Evolutionary conservation across 495 filamentous ascomycete species (phyloP).

Genomic region (Neurospora sp.): DNA sequence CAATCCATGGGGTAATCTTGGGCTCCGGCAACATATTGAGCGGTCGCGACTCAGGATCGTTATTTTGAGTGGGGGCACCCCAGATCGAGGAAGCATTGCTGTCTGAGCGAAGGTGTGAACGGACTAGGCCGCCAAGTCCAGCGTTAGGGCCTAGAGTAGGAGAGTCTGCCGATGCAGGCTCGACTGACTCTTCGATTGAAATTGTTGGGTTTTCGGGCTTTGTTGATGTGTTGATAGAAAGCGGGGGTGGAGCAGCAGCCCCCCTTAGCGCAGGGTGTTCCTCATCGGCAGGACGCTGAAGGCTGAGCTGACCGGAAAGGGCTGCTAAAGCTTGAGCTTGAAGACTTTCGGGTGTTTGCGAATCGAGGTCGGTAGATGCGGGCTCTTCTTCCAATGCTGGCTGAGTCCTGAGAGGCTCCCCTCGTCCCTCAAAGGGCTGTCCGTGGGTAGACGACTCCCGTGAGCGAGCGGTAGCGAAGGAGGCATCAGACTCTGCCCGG

Average conservation of each 20-base stretch:
- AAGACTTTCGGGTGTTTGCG: slow-evolving; percentile 13
- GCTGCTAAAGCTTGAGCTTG: slow-evolving; percentile 4
- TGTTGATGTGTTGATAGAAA: slow-evolving; percentile 17
- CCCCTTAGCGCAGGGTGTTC: slow-evolving; percentile 38
- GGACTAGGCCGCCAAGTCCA: slow-evolving; percentile 73
- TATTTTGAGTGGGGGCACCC: slow-evolving; percentile 24
- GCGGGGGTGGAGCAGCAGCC: slow-evolving; percentile 26
- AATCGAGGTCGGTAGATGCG: slow-evolving; percentile 28
- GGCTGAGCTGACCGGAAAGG: slow-evolving; percentile 14
- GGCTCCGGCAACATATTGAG: slow-evolving; percentile 16
- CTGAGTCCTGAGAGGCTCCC: slow-evolving; percentile 7
- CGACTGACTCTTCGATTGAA: slow-evolving; percentile 16
- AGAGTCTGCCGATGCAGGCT: slow-evolving; percentile 48
- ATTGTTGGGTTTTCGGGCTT: slow-evolving; percentile 11
- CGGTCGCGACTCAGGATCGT: slow-evolving; percentile 28
- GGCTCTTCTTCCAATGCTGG: slow-evolving; percentile 27
- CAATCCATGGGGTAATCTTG: slow-evolving; percentile 44
- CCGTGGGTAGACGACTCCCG: slow-evolving; percentile 24
- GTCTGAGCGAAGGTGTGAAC: slow-evolving; percentile 72
- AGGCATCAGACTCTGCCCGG: slow-evolving; percentile 23
- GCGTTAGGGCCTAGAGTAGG: slow-evolving; percentile 64
- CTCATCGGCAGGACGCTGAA: slow-evolving; percentile 32
- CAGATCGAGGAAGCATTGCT: slow-evolving; percentile 77
- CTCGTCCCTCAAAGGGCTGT: slow-evolving; percentile 10
- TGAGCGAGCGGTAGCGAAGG: slow-evolving; percentile 16